Conservation (phyloP, 2,329 filamentous ascomycete species). For the Escovopsis sp. region DNA sequence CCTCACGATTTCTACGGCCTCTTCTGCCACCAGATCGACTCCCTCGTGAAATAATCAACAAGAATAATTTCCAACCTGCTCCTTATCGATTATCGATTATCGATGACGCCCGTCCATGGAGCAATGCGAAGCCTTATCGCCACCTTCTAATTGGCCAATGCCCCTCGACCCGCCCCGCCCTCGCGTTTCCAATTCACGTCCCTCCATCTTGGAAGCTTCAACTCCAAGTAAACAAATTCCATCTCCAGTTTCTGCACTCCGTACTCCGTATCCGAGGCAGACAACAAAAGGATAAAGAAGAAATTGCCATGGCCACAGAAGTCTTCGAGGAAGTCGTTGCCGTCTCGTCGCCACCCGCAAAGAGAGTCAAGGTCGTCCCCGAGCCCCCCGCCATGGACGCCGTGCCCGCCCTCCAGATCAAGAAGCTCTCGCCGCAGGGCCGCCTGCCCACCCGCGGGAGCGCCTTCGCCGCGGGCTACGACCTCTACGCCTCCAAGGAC, state of each 20-base stretch:
- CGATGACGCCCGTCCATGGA: no score
- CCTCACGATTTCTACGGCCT: no score
- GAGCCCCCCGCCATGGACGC: slow-evolving; percentile 21
- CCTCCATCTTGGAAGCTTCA: no score
- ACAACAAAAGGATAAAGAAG: slow-evolving; percentile 8
- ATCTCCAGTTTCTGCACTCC: slow-evolving; percentile 4
- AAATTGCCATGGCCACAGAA: slow-evolving; percentile 2
- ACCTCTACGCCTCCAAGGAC: slow-evolving; percentile 68
- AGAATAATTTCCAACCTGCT: no score
- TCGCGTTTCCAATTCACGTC: no score
- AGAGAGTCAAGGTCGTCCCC: slow-evolving; percentile 54
- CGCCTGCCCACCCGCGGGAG: slow-evolving; percentile 77
- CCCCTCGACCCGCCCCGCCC: no score
- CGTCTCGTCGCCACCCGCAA: slow-evolving; percentile 59
- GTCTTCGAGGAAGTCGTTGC: slow-evolving; percentile 31
- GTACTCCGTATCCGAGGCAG: background rate
- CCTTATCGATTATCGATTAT: no score
- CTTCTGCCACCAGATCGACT: no score
- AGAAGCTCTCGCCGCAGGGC: slow-evolving; percentile 73
- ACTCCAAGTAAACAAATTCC: no score
- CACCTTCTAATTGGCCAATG: no score
- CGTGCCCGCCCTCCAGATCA: slow-evolving; percentile 59
- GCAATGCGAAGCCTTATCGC: no score
- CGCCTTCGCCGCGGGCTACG: slow-evolving; percentile 82
- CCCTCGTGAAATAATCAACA: no score